These are phyloP conservation scores for Yamadazyma spencermartinsiae DNA, from an alignment of 1,139 yeast species.

Conservation along the genomic window DNA sequence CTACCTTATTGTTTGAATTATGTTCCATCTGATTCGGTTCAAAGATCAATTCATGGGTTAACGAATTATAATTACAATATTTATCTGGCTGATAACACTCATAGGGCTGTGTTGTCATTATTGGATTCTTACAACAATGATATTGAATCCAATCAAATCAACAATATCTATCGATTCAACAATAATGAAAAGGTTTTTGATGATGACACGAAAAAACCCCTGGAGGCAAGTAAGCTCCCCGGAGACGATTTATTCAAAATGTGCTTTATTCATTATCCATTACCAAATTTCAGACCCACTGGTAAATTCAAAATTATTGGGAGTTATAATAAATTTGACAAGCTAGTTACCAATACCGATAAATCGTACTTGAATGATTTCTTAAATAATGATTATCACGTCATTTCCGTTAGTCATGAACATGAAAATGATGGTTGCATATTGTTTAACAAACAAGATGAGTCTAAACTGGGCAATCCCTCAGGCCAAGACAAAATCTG, in stretches of 20 bases:
- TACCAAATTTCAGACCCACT: slow-evolving; percentile 51
- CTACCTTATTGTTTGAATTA: slow-evolving; percentile 42
- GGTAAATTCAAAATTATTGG: slow-evolving; percentile 53
- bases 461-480: slow-evolving; percentile 1
- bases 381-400: slow-evolving; percentile 39
- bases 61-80: slow-evolving; percentile 37
- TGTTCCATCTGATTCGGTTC: slow-evolving; percentile 8
- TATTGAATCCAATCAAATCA: slow-evolving; percentile 34
- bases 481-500: slow-evolving; percentile 23
- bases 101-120: slow-evolving; percentile 30
- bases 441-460: slow-evolving; percentile 18
- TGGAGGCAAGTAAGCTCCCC: background rate
- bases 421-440: slow-evolving; percentile 58
- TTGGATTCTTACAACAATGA: slow-evolving; percentile 34
- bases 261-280: slow-evolving; percentile 52
- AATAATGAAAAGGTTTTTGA: slow-evolving; percentile 4
- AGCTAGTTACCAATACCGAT: slow-evolving; percentile 35
- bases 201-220: background rate
- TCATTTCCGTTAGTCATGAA: slow-evolving; percentile 54
- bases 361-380: slow-evolving; percentile 37
- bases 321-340: slow-evolving; percentile 46
- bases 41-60: slow-evolving; percentile 27
- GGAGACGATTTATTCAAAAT: slow-evolving; percentile 25
- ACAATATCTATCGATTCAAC: slow-evolving; percentile 25
- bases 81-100: slow-evolving; percentile 15